Evolutionary conservation across 2,329 filamentous ascomycete genomes (phyloP), one percentile per base, ranked within the genome.

Genomic region (Fusarium globosum): DNA sequence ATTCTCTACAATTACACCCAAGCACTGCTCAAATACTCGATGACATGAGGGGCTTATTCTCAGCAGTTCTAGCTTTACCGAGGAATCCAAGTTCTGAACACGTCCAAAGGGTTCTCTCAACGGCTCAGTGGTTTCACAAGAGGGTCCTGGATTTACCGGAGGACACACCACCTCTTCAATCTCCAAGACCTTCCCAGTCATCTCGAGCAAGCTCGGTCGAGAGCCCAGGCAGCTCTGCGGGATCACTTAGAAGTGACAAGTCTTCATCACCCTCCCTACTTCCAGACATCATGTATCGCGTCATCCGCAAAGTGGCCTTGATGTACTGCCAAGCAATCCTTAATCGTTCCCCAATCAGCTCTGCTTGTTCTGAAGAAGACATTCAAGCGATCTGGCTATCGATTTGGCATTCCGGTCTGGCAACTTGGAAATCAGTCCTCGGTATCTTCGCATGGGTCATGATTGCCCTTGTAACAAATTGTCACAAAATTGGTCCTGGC

Each of bases 401-500:
- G 6, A 80, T 84, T 16, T 88, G 87, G 86, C 80, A 82, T 23
- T 83, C 86, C 9, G 82, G 85, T 4, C 79, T 88, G 39, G 78
- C 83, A 6, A 81, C 80, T 10, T 88, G 86, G 86, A 84, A 85
- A 65, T 76, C 80, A 6, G 80, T 86, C 30, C 79, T 87, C 20
- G 87, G 87, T 38, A 82, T 89, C 20, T 86, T 86, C 61, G 79
- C 83, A 56, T 88, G 86, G 87, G 78, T 86, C 30, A 79, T 85
- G 69, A 69, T 87, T 52, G 81, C 83, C 14, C 77, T 87, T 15
- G 79, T 83, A 21, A 81, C 85, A 14, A 79, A 81, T 41, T 83
- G 82, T 46, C 81, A 84, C 49, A 75, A 77, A 8, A 81, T 81
- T 18, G 79, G 83, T 4, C 82, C 84, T 33, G 83, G 83, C 33